Evolutionary conservation across 2,329 filamentous ascomycete species (phyloP).

Genomic region (Ascochyta lentis): DNA sequence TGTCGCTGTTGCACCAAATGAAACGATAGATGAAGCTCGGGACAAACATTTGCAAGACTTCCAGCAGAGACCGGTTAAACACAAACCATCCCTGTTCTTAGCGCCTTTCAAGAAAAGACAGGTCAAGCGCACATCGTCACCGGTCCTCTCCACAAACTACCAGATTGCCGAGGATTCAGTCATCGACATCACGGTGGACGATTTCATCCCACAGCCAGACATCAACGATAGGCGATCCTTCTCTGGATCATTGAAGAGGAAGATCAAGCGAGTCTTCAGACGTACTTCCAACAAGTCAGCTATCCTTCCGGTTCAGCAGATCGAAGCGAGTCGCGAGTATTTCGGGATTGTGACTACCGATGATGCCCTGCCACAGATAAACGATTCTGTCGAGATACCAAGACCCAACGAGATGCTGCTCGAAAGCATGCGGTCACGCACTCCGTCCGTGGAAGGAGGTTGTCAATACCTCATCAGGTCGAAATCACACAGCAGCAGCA

Average conservation of each 20-base stretch:
- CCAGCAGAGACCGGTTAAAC: constrained; percentile 49
- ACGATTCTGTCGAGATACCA: constrained; percentile 45
- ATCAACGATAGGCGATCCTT: constrained; percentile 66
- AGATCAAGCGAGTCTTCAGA: constrained; percentile 65
- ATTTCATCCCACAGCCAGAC: constrained; percentile 46
- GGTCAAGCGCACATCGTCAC: constrained; percentile 14
- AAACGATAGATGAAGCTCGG: constrained; percentile 43
- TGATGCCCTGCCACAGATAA: constrained; percentile 19
- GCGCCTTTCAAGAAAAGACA: constrained; percentile 54
- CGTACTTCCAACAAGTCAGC: constrained; percentile 41
- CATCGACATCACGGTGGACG: constrained; percentile 21
- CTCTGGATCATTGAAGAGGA: constrained; percentile 67
- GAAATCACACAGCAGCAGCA: constrained; percentile 32
- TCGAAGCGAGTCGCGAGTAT: constrained; percentile 54
- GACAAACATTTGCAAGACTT: constrained; percentile 52
- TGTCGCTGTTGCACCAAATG: constrained; percentile 32
- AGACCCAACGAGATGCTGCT: constrained; percentile 55
- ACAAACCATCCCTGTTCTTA: constrained; percentile 54
- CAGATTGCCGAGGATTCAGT: constrained; percentile 20
- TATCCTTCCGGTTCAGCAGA: constrained; percentile 61
- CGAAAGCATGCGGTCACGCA: constrained; percentile 45
- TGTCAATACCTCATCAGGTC: constrained; percentile 21
- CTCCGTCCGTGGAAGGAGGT: constrained; percentile 30
- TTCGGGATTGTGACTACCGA: constrained; percentile 35
- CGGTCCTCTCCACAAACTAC: constrained; percentile 17